Evolutionary conservation across 2,329 filamentous ascomycete species (phyloP).

Genomic region (Zasmidium cellare): DNA sequence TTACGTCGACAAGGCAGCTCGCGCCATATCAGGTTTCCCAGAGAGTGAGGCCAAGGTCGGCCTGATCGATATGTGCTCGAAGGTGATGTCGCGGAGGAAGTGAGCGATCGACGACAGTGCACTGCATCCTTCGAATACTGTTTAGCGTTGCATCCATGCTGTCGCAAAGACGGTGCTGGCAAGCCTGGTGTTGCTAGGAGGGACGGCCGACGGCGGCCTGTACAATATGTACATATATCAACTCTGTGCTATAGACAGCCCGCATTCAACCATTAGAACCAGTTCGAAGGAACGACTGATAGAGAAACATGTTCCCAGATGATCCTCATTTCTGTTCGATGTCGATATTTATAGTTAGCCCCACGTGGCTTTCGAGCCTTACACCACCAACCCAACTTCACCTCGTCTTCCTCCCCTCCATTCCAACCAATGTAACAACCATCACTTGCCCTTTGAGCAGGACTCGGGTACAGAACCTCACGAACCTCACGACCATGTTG

Average conservation of each 20-base stretch:
- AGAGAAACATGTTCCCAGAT: too few species aligned
- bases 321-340: neutral
- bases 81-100: conserved; percentile 86
- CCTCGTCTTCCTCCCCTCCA: neutral
- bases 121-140: neutral
- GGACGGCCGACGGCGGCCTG: neutral
- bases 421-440: conserved; percentile 1
- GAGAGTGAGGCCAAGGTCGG: conserved; percentile 94
- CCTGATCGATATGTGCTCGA: conserved; percentile 88
- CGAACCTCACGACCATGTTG: conserved; percentile 5
- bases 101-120: conserved; percentile 42
- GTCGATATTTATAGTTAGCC: neutral
- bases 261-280: neutral
- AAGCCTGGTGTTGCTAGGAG: conserved; percentile 7
- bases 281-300: too few species aligned
- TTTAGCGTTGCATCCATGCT: neutral
- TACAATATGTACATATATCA: conserved; percentile 16
- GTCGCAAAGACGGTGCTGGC: neutral
- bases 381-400: conserved; percentile 10
- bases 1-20: conserved; percentile 84
- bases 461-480: conserved; percentile 14
- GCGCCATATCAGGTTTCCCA: conserved; percentile 80
- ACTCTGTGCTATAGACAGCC: conserved; percentile 10
- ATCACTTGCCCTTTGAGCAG: conserved; percentile 18
- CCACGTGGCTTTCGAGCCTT: conserved; percentile 4